Evolutionary conservation across 495 filamentous ascomycete genomes (phyloP).

Genomic region (Penicillium lividum): DNA sequence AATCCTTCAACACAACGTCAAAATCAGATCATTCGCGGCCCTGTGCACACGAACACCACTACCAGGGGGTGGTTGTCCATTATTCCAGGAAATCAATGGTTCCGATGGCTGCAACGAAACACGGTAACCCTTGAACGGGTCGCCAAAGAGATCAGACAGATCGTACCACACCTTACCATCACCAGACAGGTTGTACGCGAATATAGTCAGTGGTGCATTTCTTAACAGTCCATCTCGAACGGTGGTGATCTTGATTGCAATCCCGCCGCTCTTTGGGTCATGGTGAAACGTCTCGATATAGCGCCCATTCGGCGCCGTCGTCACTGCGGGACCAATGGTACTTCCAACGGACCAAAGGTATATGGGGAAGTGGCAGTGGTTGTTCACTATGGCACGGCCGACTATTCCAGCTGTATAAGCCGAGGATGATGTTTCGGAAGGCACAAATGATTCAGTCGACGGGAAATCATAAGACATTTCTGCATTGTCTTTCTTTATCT

Average conservation of each 20-base stretch:
- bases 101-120: slow-evolving; percentile 41
- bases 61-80: slow-evolving; percentile 51
- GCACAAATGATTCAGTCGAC: neutral
- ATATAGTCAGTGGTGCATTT: slow-evolving; percentile 51
- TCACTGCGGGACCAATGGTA: slow-evolving; percentile 30
- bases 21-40: slow-evolving; percentile 33
- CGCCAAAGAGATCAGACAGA: slow-evolving; percentile 57
- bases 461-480: neutral
- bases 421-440: slow-evolving; percentile 1
- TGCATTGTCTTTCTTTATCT: neutral
- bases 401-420: slow-evolving; percentile 5
- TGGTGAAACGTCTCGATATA: slow-evolving; percentile 47
- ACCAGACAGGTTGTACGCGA: slow-evolving; percentile 54
- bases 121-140: slow-evolving; percentile 51
- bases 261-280: slow-evolving; percentile 52
- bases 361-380: slow-evolving; percentile 48
- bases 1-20: slow-evolving; percentile 34
- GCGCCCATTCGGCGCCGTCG: slow-evolving; percentile 20
- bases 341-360: slow-evolving; percentile 59
- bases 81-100: slow-evolving; percentile 47
- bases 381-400: slow-evolving; percentile 51
- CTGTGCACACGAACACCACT: slow-evolving; percentile 47
- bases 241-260: slow-evolving; percentile 56
- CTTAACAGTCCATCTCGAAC: slow-evolving; percentile 48
- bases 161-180: slow-evolving; percentile 54